Percentiles rank a stretch among this genome's conserved stretches.
phyloP scores from a whole-genome alignment of 2,329 filamentous ascomycete genomes.

The Tympanopsis confertula region DNA sequence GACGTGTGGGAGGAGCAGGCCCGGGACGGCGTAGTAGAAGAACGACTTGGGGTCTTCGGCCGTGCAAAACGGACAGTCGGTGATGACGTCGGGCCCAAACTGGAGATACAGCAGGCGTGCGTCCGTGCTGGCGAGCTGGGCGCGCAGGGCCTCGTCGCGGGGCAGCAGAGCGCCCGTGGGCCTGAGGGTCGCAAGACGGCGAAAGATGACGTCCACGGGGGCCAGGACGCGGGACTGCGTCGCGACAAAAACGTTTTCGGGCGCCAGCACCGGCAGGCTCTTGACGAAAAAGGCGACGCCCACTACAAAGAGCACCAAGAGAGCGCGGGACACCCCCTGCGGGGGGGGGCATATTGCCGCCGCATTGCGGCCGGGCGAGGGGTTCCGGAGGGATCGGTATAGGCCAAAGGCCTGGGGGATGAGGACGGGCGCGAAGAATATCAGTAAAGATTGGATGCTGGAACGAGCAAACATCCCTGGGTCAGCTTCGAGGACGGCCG shows the following conservation, averaged over 20 bases:
- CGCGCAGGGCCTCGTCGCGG: conserved; percentile 52
- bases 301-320: conserved; percentile 44
- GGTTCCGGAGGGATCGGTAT: conserved; percentile 43
- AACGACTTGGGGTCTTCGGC: conserved; percentile 60
- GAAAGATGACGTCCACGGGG: conserved; percentile 74
- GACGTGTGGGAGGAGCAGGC: conserved; percentile 66
- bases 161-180: conserved; percentile 32
- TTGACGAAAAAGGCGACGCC: conserved; percentile 40
- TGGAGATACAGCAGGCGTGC: conserved; percentile 72
- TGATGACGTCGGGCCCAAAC: conserved; percentile 65
- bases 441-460: conserved; percentile 40
- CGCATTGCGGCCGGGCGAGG: conserved; percentile 25
- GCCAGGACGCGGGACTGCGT: conserved; percentile 78
- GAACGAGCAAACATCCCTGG: conserved; percentile 6
- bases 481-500: too few relatives aligned
- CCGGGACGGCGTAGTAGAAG: conserved; percentile 69
- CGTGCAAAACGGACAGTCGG: conserved; percentile 72
- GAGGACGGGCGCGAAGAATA: conserved; percentile 61
- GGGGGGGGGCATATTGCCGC: conserved; percentile 44
- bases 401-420: conserved; percentile 53
- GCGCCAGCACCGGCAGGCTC: conserved; percentile 55
- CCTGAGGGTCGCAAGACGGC: conserved; percentile 52
- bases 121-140: conserved; percentile 58
- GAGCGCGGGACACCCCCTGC: conserved; percentile 36
- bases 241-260: conserved; percentile 68